Evolutionary conservation across 1,284 basidiomycete species (phyloP).

Genomic region (Pseudozyma sp.): DNA sequence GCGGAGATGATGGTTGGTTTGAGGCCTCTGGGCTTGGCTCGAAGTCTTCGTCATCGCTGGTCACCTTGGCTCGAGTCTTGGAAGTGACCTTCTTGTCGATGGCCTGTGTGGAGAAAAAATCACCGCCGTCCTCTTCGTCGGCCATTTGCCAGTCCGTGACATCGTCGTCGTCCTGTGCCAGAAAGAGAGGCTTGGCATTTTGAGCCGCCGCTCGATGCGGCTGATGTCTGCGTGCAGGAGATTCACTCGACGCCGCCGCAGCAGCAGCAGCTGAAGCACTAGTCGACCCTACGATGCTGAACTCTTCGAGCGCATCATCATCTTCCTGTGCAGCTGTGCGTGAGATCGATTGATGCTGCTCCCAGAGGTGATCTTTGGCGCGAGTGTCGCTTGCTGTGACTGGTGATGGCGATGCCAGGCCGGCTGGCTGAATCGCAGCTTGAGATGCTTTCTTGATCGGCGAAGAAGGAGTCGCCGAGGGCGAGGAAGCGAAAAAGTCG

Average conservation of each 20-base stretch:
- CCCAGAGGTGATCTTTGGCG: neutral
- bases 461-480: constrained; percentile 36
- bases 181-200: constrained; percentile 44
- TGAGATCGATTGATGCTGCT: neutral
- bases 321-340: neutral
- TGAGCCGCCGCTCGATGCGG: constrained; percentile 30
- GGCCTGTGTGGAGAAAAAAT: constrained; percentile 34
- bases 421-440: neutral
- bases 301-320: constrained; percentile 3
- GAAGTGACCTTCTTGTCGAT: constrained; percentile 4
- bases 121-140: constrained; percentile 12
- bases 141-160: constrained; percentile 20
- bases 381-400: neutral
- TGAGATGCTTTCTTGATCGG: constrained; percentile 7
- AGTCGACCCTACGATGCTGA: constrained; percentile 22
- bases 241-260: neutral
- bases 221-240: constrained; percentile 26
- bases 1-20: constrained; percentile 9
- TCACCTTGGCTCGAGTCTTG: constrained; percentile 2
- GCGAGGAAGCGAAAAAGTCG: constrained; percentile 52
- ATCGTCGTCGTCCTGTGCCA: constrained; percentile 37
- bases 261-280: constrained; percentile 3
- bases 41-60: constrained; percentile 34
- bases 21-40: constrained; percentile 4
- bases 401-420: neutral